Conservation (phyloP, 2,329 filamentous ascomycete species). For the Aureobasidium subglaciale region DNA sequence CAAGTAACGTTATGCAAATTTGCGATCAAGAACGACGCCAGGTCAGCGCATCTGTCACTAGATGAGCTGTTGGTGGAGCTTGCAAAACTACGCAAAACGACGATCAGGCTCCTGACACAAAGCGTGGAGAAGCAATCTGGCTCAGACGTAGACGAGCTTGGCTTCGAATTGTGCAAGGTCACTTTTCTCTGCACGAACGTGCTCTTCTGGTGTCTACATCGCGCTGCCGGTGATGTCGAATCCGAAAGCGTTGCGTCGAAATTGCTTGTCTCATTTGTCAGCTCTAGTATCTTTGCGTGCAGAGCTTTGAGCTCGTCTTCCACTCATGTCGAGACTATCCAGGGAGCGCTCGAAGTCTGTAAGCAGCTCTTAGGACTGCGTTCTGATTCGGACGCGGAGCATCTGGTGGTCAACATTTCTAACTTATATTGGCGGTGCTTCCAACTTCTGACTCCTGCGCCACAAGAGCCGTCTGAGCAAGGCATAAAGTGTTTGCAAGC, state of each 20-base stretch:
- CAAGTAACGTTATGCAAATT: neutral
- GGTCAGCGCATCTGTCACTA: neutral
- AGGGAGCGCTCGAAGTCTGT: neutral
- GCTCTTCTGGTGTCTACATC: neutral
- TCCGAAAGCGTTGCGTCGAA: neutral
- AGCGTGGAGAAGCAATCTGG: neutral
- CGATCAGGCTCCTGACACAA: neutral
- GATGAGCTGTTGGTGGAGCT: neutral
- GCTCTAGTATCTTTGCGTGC: neutral
- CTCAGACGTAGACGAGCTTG: neutral
- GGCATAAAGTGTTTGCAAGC: neutral
- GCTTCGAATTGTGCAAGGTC: neutral
- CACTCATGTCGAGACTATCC: neutral
- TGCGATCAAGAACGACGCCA: neutral
- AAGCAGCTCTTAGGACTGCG: neutral
- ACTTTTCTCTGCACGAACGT: neutral
- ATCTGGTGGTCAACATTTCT: constrained; percentile 53
- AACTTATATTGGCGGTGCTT: constrained; percentile 61
- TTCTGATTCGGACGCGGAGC: neutral
- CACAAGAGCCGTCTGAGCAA: neutral
- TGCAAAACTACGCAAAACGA: neutral
- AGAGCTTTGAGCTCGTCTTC: neutral
- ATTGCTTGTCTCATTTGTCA: constrained; percentile 1
- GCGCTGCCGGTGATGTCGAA: no score
- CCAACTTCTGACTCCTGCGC: neutral